Evolutionary conservation across 148 eudicot species (phyloP).

Genomic region (Cornus controversa): DNA sequence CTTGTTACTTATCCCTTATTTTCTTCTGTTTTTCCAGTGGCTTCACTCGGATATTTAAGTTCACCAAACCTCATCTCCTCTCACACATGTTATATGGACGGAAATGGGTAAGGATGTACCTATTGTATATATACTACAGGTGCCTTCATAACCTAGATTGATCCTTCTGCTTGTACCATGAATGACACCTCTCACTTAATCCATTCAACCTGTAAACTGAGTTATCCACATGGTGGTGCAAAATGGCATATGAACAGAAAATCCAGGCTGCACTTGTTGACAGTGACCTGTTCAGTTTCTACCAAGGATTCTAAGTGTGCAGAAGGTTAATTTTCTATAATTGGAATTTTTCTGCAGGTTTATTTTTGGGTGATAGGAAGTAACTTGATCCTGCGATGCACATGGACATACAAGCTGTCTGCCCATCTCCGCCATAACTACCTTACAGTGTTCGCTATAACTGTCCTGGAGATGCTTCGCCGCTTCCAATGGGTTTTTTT

Average conservation of each 20-base stretch:
- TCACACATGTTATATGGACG: constrained; percentile 65
- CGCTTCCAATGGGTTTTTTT: constrained; percentile 95
- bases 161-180: background rate
- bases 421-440: constrained; percentile 97
- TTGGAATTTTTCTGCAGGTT: constrained; percentile 43
- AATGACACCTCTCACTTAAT: too few species aligned
- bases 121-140: background rate
- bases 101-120: constrained; percentile 62
- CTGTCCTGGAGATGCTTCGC: constrained; percentile 82
- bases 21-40: constrained; percentile 45
- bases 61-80: constrained; percentile 57
- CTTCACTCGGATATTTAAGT: constrained; percentile 96
- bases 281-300: too few species aligned
- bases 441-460: constrained; percentile 71
- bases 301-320: background rate
- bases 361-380: constrained; percentile 83
- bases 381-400: constrained; percentile 92
- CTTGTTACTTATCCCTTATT: background rate
- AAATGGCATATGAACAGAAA: too few species aligned
- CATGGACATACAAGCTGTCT: constrained; percentile 97
- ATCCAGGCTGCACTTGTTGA: background rate
- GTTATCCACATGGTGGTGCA: background rate
- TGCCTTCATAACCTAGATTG: background rate
- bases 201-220: constrained; percentile 5
- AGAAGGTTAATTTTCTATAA: background rate